Evolutionary conservation across 108 stramenopile species (phyloP).

Genomic region (Conticribra guillardii): DNA sequence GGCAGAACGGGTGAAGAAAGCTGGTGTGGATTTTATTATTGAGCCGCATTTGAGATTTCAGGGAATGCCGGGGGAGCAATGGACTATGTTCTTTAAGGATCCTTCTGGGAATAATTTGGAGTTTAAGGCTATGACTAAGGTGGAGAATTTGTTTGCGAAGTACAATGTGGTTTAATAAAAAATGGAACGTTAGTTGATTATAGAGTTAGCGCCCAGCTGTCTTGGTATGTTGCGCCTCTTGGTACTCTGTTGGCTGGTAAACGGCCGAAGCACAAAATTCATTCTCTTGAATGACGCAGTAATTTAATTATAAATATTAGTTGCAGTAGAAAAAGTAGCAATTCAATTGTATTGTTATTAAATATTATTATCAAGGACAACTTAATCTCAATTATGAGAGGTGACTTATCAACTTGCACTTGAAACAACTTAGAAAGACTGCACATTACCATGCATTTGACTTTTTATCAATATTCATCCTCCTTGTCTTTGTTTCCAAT

Average conservation of each 20-base stretch:
- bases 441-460: not conserved
- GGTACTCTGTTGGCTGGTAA: too few relatives aligned
- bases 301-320: too few relatives aligned
- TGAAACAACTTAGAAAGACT: not conserved
- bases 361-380: too few relatives aligned
- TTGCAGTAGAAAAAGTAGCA: too few relatives aligned
- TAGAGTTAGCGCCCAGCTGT: too few relatives aligned
- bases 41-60: constrained; percentile 94
- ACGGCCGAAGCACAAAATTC: not conserved
- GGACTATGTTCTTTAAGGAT: constrained; percentile 97
- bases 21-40: constrained; percentile 89
- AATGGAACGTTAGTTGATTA: too few relatives aligned
- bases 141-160: constrained; percentile 95
- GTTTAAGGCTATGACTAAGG: constrained; percentile 97
- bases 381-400: too few relatives aligned
- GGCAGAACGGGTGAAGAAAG: constrained; percentile 73
- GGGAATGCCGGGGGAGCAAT: constrained; percentile 95
- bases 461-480: constrained; percentile 4
- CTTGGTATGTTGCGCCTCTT: too few relatives aligned
- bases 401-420: too few relatives aligned
- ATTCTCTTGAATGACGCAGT: not conserved
- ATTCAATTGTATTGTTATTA: too few relatives aligned
- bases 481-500: constrained; percentile 41
- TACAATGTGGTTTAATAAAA: too few relatives aligned
- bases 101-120: constrained; percentile 95